Evolutionary conservation across 495 filamentous ascomycete genomes (phyloP).

Genomic region (Penicillium chermesinum): DNA sequence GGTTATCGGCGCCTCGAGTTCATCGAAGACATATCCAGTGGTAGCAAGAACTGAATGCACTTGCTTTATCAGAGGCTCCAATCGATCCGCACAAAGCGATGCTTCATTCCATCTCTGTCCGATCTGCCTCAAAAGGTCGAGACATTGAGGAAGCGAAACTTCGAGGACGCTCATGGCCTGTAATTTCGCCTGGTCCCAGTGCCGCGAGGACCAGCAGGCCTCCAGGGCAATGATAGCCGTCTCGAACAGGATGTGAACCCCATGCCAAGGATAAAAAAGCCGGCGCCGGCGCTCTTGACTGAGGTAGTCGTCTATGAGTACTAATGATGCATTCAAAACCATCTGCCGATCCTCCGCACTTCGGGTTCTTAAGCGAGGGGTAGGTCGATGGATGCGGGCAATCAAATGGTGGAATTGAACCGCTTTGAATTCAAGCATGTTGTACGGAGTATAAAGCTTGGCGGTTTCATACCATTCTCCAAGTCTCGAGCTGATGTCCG

Average conservation of each 20-base stretch:
- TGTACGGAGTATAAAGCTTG: background rate
- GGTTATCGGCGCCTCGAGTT: too few relatives aligned
- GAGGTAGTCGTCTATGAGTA: background rate
- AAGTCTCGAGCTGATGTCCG: background rate
- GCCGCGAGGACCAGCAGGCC: background rate
- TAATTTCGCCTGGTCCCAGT: background rate
- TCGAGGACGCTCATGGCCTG: background rate
- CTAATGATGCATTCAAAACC: background rate
- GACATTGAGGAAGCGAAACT: background rate
- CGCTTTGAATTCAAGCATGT: background rate
- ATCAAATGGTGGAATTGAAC: background rate
- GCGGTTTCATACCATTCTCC: background rate
- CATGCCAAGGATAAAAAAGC: background rate
- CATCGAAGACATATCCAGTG: too few relatives aligned
- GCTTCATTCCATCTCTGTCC: background rate
- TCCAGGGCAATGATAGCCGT: background rate
- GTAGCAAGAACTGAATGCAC: too few relatives aligned
- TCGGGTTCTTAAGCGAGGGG: background rate
- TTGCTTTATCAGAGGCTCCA: too few relatives aligned
- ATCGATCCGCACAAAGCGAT: too few relatives aligned
- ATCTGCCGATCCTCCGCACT: background rate
- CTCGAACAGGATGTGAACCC: background rate
- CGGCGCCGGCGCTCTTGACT: background rate
- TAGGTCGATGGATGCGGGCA: background rate
- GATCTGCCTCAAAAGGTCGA: background rate